Conservation (phyloP, 345 rosid species). For the thale cress (Arabidopsis thaliana) region DNA sequence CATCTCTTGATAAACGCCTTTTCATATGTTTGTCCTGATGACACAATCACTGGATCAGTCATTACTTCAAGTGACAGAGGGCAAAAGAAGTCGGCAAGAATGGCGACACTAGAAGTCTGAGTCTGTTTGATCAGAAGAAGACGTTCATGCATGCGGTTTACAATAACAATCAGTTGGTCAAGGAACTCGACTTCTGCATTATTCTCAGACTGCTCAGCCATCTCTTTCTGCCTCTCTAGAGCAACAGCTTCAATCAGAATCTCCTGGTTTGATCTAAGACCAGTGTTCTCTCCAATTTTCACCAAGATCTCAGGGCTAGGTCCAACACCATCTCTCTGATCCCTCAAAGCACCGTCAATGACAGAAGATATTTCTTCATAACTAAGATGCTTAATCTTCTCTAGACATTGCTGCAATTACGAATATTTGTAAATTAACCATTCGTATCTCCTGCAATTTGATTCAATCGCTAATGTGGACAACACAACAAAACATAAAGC, state of each 20-base stretch:
- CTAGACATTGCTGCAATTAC: conserved; percentile 67
- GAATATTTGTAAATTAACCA: conserved; percentile 42
- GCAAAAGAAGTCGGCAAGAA: conserved; percentile 95
- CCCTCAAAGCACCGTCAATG: conserved; percentile 65
- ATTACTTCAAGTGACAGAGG: conserved; percentile 96
- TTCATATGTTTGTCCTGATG: conserved; percentile 97
- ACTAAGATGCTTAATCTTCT: conserved; percentile 67
- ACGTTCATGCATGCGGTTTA: conserved; percentile 75
- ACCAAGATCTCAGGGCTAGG: conserved; percentile 69
- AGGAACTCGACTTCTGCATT: conserved; percentile 72
- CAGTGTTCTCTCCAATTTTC: conserved; percentile 70
- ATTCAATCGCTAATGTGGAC: conserved; percentile 21
- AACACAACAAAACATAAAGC: conserved; percentile 19
- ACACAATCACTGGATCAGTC: conserved; percentile 96
- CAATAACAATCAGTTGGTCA: conserved; percentile 69
- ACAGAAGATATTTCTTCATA: conserved; percentile 61
- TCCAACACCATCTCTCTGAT: conserved; percentile 63
- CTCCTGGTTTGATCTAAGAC: conserved; percentile 90
- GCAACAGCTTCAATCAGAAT: conserved; percentile 92
- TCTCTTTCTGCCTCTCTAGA: conserved; percentile 93
- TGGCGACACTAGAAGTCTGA: conserved; percentile 72
- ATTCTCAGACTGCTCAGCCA: conserved; percentile 86
- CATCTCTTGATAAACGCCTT: conserved; percentile 85
- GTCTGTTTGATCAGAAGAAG: conserved; percentile 81
- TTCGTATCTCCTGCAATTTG: conserved; percentile 8